Conservation (phyloP, 1,139 yeast genomes). For the Magnusiomyces ingens region DNA sequence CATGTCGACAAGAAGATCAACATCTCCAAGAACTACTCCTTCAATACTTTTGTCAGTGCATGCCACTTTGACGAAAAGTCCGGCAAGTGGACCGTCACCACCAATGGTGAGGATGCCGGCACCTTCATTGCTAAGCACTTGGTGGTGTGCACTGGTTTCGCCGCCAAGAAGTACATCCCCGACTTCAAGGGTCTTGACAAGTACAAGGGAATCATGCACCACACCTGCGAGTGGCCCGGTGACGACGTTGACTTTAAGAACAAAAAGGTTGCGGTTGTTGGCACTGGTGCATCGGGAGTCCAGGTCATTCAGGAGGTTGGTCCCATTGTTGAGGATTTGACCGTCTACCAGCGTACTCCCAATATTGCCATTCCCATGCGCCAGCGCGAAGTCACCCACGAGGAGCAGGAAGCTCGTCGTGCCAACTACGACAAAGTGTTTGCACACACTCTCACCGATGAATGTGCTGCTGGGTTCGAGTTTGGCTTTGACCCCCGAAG, state of each 20-base stretch:
- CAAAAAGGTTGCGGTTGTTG: constrained; percentile 38
- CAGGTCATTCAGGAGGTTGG: constrained; percentile 35
- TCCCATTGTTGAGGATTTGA: constrained; percentile 20
- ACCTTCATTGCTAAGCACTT: constrained; percentile 31
- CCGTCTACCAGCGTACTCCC: constrained; percentile 29
- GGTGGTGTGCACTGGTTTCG: constrained; percentile 31
- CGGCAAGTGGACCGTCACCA: constrained; percentile 35
- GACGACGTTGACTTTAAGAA: constrained; percentile 32
- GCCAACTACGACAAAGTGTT: constrained; percentile 17
- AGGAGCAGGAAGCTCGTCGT: constrained; percentile 14
- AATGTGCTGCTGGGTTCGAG: constrained; percentile 21
- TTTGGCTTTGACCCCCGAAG: constrained; percentile 16
- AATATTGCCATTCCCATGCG: constrained; percentile 27
- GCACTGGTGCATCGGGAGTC: constrained; percentile 44
- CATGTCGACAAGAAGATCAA: constrained; percentile 37
- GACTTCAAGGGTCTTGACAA: constrained; percentile 33
- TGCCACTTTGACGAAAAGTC: constrained; percentile 34
- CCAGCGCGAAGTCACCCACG: constrained; percentile 16
- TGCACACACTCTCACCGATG: constrained; percentile 15
- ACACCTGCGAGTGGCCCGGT: constrained; percentile 43
- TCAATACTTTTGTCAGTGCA: constrained; percentile 6
- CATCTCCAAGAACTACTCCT: constrained; percentile 31
- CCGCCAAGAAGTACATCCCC: constrained; percentile 26
- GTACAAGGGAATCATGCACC: constrained; percentile 43
- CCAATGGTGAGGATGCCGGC: constrained; percentile 12